Evolutionary conservation across 805 yeast species (phyloP), one percentile per base, ranked within the genome.

Genomic region (Deakozyma indianensis): DNA sequence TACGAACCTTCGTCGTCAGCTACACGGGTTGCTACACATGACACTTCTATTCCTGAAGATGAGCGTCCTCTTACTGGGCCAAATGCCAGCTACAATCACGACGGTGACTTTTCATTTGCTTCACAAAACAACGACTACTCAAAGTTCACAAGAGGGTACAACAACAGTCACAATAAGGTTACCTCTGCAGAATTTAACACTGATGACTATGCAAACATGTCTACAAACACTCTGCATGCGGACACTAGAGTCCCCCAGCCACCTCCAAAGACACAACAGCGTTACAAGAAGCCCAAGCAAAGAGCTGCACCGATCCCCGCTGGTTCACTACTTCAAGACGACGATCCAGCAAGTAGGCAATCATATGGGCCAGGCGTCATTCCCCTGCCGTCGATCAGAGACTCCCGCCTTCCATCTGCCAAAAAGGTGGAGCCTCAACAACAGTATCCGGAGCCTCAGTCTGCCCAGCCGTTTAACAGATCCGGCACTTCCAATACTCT

Each of bases 21-120:
- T 14, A 32, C 38, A 7, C 11, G 18, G 18, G 38, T 32, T 7
- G 5, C 18, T 4, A 32, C 38, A 11, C 16, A 9, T 7, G 38
- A 32, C 18, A n/a, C 38, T 32, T 9, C 38, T n/a, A 7, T 32
- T 9, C 38, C 38, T 4, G 38, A 32, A 7, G 38, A 32, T n/a
- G 38, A 32, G 38, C 38, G 38, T 7, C 38, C 38, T 9, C 38
- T 32, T n/a, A 32, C 38, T 4, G 38, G 38, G 18, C 38, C 38
- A 9, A 9, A 32, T 7, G 18, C 4, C 18, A 25, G 28, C 28
- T 9, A 9, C 18, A n/a, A 14, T 5, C 11, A 32, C 38, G 38
- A 32, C 18, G 38, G 5, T 7, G 38, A 32, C 38, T 32, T 32
- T n/a, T 32, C 38, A 7, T 32, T 32, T n/a, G 18, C 11, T 4